Evolutionary conservation across 805 yeast species (phyloP).

Genomic region (Wickerhamiella galacta): DNA sequence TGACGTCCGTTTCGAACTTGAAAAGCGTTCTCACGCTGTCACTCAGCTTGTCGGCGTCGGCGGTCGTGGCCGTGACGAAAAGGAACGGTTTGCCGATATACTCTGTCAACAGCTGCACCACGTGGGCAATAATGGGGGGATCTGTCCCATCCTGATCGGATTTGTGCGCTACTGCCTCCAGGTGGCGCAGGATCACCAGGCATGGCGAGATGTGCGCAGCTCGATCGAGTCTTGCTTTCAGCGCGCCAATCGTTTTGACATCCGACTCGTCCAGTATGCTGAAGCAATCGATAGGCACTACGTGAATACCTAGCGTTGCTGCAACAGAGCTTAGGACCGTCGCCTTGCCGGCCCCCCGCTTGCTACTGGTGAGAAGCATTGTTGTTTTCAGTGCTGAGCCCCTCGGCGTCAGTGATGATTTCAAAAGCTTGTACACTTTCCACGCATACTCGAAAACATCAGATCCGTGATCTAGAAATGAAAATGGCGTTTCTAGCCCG

Average conservation of each 20-base stretch:
- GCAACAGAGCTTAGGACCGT: constrained; percentile 42
- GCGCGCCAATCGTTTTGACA: constrained; percentile 57
- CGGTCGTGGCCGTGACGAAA: constrained; percentile 48
- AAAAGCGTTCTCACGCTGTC: constrained; percentile 48
- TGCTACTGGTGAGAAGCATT: constrained; percentile 47
- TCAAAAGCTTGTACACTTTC: constrained; percentile 36
- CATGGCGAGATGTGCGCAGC: constrained; percentile 30
- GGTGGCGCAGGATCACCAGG: constrained; percentile 45
- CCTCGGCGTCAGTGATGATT: constrained; percentile 26
- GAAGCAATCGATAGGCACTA: constrained; percentile 52
- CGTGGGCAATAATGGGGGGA: constrained; percentile 26
- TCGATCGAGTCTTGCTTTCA: constrained; percentile 62
- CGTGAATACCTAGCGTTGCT: constrained; percentile 43
- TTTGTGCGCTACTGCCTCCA: constrained; percentile 58
- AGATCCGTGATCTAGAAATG: constrained; percentile 22
- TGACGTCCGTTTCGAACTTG: constrained; percentile 59
- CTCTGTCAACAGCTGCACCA: constrained; percentile 41
- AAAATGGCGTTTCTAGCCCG: constrained; percentile 24
- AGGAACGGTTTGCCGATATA: constrained; percentile 29
- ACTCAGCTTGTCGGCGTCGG: constrained; percentile 52
- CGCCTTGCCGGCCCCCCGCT: constrained; percentile 67
- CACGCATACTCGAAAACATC: constrained; percentile 32
- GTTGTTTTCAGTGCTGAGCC: constrained; percentile 38
- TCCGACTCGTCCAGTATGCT: constrained; percentile 57
- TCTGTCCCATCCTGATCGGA: constrained; percentile 40